Evolutionary conservation across 257 asterid species (phyloP).

Genomic region (Solanum megistacrolobum): DNA sequence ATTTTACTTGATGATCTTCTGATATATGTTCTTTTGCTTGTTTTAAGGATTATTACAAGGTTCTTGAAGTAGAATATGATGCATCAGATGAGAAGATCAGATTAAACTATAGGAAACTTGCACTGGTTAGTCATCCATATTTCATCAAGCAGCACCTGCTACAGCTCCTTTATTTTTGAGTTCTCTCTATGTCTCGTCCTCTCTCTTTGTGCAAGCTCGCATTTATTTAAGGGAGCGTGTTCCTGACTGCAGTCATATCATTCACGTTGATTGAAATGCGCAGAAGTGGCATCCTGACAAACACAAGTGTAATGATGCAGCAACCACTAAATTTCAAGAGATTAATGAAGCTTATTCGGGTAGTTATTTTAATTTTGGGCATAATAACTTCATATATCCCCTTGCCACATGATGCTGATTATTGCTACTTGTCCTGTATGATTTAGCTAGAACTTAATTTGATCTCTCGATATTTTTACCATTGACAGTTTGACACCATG

Average conservation of each 20-base stretch:
- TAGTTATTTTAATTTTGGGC: slow-evolving; percentile 10
- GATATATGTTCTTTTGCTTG: background rate
- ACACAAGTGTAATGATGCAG: slow-evolving; percentile 37
- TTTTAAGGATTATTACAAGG: slow-evolving; percentile 54
- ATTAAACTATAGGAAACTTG: slow-evolving; percentile 50
- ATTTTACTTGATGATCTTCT: background rate
- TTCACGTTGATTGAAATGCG: slow-evolving; percentile 10
- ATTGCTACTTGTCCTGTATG: background rate
- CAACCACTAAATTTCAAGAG: slow-evolving; percentile 55
- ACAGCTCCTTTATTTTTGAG: slow-evolving; percentile 8
- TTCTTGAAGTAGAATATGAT: slow-evolving; percentile 58
- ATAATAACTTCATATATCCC: background rate
- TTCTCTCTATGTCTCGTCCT: background rate
- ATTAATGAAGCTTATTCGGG: slow-evolving; percentile 57
- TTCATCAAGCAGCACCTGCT: background rate
- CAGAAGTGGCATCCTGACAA: slow-evolving; percentile 85
- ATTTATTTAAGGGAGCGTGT: background rate
- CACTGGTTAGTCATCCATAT: slow-evolving; percentile 37
- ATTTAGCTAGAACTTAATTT: slow-evolving; percentile 4
- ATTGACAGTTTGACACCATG: background rate
- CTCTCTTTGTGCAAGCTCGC: background rate
- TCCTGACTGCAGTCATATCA: background rate
- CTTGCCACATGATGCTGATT: background rate
- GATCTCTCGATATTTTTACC: background rate
- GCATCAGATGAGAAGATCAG: slow-evolving; percentile 62